These are phyloP conservation scores for Avena sativa DNA, from an alignment of 176 grass and related monocot species.

Conservation along the genomic window DNA sequence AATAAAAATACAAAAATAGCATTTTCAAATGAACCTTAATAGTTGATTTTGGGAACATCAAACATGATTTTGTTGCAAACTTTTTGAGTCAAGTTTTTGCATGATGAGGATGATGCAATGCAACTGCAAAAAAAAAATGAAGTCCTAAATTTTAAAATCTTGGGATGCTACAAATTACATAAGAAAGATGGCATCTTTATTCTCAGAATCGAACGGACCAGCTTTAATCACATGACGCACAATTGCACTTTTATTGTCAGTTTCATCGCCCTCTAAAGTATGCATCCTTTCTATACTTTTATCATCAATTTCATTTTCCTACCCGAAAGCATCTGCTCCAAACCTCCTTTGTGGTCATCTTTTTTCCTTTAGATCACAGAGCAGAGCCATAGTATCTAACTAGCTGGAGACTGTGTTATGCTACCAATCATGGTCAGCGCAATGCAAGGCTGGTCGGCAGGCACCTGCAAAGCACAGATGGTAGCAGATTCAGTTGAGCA, in stretches of 20 bases:
- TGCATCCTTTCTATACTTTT: slow-evolving; percentile 12
- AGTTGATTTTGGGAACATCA: no score
- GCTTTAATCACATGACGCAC: background rate
- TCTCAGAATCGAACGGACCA: background rate
- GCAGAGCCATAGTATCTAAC: slow-evolving; percentile 1
- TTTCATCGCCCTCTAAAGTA: slow-evolving; percentile 11
- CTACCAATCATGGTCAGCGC: slow-evolving; percentile 58
- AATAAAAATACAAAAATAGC: no score
- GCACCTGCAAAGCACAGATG: slow-evolving; percentile 48
- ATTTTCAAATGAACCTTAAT: no score
- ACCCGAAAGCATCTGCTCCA: background rate
- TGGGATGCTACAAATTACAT: no score
- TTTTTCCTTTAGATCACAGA: background rate
- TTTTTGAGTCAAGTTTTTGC: no score
- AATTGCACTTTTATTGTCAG: background rate
- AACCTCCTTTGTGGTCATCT: background rate
- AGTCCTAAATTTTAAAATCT: no score
- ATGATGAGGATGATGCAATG: no score
- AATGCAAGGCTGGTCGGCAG: slow-evolving; percentile 70
- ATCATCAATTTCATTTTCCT: background rate
- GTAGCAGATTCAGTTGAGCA: background rate
- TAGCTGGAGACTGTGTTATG: slow-evolving; percentile 67
- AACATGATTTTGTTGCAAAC: no score
- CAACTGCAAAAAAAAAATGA: no score
- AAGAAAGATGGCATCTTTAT: slow-evolving; percentile 6